Percentiles rank a stretch among this genome's conserved stretches.
Evolutionary conservation across 306 rosid genomes (phyloP).

Genomic region (Cucurbita maxima): DNA sequence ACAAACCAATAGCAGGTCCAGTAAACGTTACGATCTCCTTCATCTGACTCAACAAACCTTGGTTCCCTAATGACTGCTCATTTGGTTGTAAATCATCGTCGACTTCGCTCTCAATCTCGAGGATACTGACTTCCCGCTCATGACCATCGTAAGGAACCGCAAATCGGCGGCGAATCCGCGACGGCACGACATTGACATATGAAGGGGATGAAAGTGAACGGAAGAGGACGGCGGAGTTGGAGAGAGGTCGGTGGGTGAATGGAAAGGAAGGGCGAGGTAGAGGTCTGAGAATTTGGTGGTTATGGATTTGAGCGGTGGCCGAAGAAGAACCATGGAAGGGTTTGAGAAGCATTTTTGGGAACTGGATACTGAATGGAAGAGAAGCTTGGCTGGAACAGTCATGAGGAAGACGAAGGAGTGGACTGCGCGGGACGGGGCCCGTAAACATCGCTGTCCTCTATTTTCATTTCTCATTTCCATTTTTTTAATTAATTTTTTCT

Average conservation of each 20-base stretch:
- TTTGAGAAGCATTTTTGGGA: not conserved
- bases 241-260: not conserved
- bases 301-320: not conserved
- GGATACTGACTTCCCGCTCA: not conserved
- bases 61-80: conserved; percentile 20
- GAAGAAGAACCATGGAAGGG: not conserved
- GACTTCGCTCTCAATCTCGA: not conserved
- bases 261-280: not conserved
- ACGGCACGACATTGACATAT: not conserved
- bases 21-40: conserved; percentile 55
- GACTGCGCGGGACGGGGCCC: too few species aligned
- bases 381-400: not conserved
- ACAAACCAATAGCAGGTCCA: conserved; percentile 70
- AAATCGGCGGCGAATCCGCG: not conserved
- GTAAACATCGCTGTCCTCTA: too few species aligned
- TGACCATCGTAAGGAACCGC: not conserved
- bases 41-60: conserved; percentile 50
- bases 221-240: not conserved
- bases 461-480: too few species aligned
- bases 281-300: not conserved
- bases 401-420: not conserved
- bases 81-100: not conserved
- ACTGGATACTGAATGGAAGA: not conserved
- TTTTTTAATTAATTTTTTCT: too few species aligned
- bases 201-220: not conserved